Percentiles rank a stretch among this genome's conserved stretches.
Evolutionary conservation across 2,329 filamentous ascomycete species (phyloP).

Genomic region (Exophiala dermatitidis): DNA sequence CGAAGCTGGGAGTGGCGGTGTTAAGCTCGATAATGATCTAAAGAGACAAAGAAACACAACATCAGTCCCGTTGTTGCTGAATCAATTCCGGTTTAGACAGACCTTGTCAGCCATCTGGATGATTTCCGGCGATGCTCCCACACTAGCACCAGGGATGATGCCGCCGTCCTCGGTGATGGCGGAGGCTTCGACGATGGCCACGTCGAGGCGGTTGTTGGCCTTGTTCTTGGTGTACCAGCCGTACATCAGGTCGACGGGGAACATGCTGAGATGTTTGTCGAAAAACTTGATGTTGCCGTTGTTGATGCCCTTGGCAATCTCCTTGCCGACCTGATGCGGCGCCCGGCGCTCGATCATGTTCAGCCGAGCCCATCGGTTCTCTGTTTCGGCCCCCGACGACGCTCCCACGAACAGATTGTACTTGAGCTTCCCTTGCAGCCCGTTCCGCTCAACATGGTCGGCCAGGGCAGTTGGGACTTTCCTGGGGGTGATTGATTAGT

Average conservation of each 20-base stretch:
- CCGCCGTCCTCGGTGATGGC: constrained; percentile 84
- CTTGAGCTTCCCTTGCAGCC: constrained; percentile 71
- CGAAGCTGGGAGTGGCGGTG: constrained; percentile 74
- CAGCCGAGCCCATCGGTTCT: constrained; percentile 81
- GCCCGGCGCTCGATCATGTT: constrained; percentile 84
- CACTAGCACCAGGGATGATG: constrained; percentile 77
- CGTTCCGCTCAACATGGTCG: constrained; percentile 83
- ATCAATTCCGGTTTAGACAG: constrained; percentile 7
- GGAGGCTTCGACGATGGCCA: constrained; percentile 76
- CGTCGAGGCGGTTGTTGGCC: constrained; percentile 66
- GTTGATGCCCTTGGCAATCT: constrained; percentile 86
- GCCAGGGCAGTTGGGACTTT: constrained; percentile 78
- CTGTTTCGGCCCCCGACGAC: constrained; percentile 82
- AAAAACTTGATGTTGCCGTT: constrained; percentile 84
- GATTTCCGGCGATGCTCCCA: constrained; percentile 77
- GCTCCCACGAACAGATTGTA: constrained; percentile 85
- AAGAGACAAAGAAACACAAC: neutral
- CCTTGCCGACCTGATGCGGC: constrained; percentile 84
- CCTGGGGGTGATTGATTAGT: constrained; percentile 38
- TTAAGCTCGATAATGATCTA: constrained; percentile 85
- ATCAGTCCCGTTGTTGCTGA: neutral
- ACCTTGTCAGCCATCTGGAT: constrained; percentile 85
- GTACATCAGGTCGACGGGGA: constrained; percentile 68
- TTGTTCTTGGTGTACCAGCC: constrained; percentile 79
- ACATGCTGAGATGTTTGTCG: constrained; percentile 91